These are phyloP conservation scores for Syzygium syzygioides DNA, from an alignment of 441 rosid species.

Conservation along the genomic window DNA sequence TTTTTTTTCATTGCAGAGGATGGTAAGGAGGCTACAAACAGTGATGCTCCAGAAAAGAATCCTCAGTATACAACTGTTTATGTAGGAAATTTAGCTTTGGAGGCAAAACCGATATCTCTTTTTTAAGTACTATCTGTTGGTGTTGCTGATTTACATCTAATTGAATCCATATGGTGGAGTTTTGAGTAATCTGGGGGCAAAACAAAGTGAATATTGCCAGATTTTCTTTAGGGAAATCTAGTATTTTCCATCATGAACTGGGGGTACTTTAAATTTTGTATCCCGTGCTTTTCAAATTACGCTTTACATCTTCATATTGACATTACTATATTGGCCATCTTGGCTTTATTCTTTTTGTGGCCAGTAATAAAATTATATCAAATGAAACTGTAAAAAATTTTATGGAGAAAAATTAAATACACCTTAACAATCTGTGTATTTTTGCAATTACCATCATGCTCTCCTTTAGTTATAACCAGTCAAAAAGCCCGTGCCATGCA, in stretches of 20 bases:
- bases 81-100: conserved; percentile 90
- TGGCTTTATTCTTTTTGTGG: background rate
- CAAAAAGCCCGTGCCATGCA: background rate
- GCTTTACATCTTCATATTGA: background rate
- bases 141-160: background rate
- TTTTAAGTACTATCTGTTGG: too few species aligned
- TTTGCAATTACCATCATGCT: rapidly evolving
- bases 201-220: background rate
- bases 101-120: too few species aligned
- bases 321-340: background rate
- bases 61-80: conserved; percentile 93
- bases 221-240: background rate
- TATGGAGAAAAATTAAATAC: background rate
- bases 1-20: too few species aligned
- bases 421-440: rapidly evolving
- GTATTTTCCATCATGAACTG: too few species aligned
- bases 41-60: conserved; percentile 86
- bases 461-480: background rate
- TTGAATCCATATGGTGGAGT: background rate
- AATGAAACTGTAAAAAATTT: background rate
- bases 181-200: background rate
- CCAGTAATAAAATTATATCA: background rate
- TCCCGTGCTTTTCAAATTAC: background rate
- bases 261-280: background rate
- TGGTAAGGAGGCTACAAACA: too few species aligned